Evolutionary conservation across 176 grass and related monocot species (phyloP), one percentile per base, ranked within the genome.

Genomic region (Carex kokanica): DNA sequence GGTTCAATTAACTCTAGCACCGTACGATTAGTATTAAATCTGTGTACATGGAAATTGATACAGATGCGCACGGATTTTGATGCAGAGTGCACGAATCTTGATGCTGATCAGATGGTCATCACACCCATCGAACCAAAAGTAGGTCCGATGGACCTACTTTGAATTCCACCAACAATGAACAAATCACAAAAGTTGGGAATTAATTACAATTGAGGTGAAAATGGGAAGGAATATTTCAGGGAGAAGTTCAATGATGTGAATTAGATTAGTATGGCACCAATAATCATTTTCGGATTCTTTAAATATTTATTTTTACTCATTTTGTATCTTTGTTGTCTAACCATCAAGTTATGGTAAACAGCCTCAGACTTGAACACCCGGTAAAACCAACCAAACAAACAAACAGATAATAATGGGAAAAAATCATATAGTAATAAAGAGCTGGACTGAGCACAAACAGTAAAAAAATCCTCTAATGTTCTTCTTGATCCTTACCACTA

Each of bases 401-500:
- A 43, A 43, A 43, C 36, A n/a, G n/a, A 70, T 70, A 70, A 40
- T 60, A 18, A 79, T 5, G 8, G 8, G 59, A 55, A 80, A 4
- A 60, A 31, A 74, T 41, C 27, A 65, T 64, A 64, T 65, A 64
- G 24, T 15, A 65, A 69, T n/a, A 16, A 41, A 41, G 65, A 0
- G 36, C n/a, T n/a, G 23, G 62, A 25, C 64, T 38, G 18, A 72
- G 71, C 21, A 74, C 21, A 27, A 40, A 43, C 41, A 8, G 41
- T 43, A n/a, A n/a, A 49, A 78, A 84, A n/a, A 62, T 38, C 41
- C 10, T 17, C n/a, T 84, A 23, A 34, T 64, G 20, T 34, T 78
- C 79, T 78, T 15, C 17, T 83, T 84, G 43, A 65, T 47, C 82
- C 96, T 81, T 64, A 98, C 96, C 96, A 64, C 96, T 98, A 86